Base-by-base conservation (phyloP, 2,329 filamentous ascomycete genomes). In the Tolypocladium ophioglossoides region DNA sequence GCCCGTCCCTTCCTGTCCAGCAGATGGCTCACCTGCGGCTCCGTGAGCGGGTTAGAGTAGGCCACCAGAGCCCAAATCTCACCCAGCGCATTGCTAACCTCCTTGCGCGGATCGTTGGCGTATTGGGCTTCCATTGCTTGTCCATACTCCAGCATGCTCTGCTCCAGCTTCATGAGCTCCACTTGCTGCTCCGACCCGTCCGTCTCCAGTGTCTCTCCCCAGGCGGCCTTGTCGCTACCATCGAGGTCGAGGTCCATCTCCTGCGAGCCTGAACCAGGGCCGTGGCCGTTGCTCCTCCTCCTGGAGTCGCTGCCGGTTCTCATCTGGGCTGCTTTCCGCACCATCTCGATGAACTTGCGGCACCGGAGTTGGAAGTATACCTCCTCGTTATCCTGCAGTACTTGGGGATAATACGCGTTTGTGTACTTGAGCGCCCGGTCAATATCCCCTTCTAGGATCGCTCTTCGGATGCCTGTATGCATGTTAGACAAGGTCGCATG, bases 291-390 rank as follows among this genome's bases (percentile, higher is more conserved):
- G 67, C 61, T 68, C 58, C 62, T 68, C 58, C 62, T 70, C 62
- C 76, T 78, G 5, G 67, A 61, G 10, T 76, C 74, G 38, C 73
- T 69, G 9, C 72, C 70, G 38, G 77, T 72, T 63, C 77, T 78
- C 20, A 87, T 70, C 61, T 91, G 86, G 2, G 85, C 84, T 38
- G 84, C 85, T 55, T 79, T 81, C 41, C 87, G 82, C 63, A 95
- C 90, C 86, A 99, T 92, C 69, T 99, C 94, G 57, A 97, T 86
- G 68, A 97, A 96, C 66, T 94, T 95, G 56, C 91, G 84, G 66
- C 91, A 96, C 60, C 86, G 83, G 50, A 99, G 75, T 55, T 85
- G 87, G 71, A 99, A 97, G 66, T 91, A 85, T 18, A 96, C 90
- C 53, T 90, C 83, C 53, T 89, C 83, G 64, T 96, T 90, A 24